Conservation (phyloP, 2,329 filamentous ascomycete genomes). For the Ceratocystiopsis sp. region DNA sequence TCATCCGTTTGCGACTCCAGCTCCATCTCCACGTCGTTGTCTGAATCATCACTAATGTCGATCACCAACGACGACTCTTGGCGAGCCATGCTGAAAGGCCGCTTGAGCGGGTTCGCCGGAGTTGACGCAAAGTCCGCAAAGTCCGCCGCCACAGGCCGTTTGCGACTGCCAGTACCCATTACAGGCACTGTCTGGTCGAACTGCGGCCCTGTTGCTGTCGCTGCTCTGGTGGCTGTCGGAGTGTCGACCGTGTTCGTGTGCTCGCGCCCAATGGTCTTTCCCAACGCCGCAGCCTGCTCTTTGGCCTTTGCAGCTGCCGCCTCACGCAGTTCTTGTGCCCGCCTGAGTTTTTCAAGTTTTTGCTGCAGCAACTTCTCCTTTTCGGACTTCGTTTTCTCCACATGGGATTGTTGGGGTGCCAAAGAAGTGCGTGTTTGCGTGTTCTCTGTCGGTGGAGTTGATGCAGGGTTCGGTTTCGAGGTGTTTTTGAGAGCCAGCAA, state of each 20-base stretch:
- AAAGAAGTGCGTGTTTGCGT: background rate
- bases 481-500: slow-evolving; percentile 52
- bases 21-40: slow-evolving; percentile 19
- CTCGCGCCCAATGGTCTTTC: background rate
- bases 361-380: slow-evolving; percentile 59
- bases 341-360: slow-evolving; percentile 60
- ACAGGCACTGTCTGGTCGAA: too few relatives aligned
- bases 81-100: slow-evolving; percentile 42
- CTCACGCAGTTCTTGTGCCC: slow-evolving; percentile 30
- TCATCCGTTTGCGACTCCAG: slow-evolving; percentile 10
- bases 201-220: too few relatives aligned
- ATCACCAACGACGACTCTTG: slow-evolving; percentile 56
- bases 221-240: too few relatives aligned
- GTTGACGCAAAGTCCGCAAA: slow-evolving; percentile 29
- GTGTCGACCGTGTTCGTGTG: too few relatives aligned
- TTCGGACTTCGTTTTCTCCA: slow-evolving; percentile 33
- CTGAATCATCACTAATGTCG: slow-evolving; percentile 52
- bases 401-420: slow-evolving; percentile 16
- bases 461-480: slow-evolving; percentile 2
- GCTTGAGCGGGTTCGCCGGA: slow-evolving; percentile 26
- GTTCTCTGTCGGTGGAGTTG: too few relatives aligned
- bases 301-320: slow-evolving; percentile 4
- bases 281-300: background rate
- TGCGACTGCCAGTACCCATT: slow-evolving; percentile 11
- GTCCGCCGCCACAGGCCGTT: slow-evolving; percentile 46